Conservation (phyloP, 306 rosid species). For the Quercus suber region DNA sequence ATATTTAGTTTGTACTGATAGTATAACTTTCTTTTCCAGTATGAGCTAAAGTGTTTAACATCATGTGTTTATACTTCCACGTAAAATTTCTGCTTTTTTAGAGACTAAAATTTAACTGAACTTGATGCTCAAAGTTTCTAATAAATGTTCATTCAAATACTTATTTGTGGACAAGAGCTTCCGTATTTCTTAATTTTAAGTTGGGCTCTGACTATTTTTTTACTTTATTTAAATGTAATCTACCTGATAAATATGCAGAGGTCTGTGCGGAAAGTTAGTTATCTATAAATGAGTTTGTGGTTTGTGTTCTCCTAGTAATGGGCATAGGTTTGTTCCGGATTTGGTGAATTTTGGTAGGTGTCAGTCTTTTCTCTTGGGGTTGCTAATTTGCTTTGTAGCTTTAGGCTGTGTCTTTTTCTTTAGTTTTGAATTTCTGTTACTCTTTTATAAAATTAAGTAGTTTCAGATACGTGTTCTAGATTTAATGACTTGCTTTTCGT, state of each 20-base stretch:
- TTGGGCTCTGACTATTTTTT: background rate
- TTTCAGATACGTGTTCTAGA: constrained; percentile 1
- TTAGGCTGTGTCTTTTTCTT: background rate
- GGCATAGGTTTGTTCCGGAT: background rate
- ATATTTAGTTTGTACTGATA: background rate
- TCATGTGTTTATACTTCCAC: background rate
- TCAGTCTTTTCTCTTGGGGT: background rate
- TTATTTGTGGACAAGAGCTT: background rate
- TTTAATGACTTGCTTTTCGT: constrained; percentile 12
- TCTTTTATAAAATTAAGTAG: constrained; percentile 4
- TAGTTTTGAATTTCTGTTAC: background rate
- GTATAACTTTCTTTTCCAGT: background rate
- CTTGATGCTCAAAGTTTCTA: too few species aligned
- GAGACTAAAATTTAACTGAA: background rate
- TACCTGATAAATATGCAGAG: background rate
- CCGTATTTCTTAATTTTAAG: background rate
- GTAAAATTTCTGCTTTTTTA: background rate
- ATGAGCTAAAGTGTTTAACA: background rate
- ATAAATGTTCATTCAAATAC: background rate
- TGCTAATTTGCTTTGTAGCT: background rate
- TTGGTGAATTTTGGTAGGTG: background rate
- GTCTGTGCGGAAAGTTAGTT: background rate
- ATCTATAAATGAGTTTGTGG: background rate
- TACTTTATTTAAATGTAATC: background rate
- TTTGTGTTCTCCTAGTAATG: background rate